These are phyloP conservation scores for Phlegmacium glaucopus DNA, from an alignment of 768 basidiomycete species.

Conservation along the genomic window DNA sequence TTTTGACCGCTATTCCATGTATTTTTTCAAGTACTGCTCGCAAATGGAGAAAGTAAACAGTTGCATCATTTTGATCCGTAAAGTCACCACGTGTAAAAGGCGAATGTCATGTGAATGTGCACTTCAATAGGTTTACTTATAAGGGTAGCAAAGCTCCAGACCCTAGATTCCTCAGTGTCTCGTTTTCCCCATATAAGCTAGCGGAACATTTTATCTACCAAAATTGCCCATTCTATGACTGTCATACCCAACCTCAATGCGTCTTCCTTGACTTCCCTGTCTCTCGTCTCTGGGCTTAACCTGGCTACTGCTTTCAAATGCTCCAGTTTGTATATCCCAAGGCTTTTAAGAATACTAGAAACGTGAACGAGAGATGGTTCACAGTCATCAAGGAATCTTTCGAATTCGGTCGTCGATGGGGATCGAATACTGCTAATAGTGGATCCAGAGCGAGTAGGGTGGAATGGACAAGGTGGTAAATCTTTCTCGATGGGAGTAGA, in stretches of 20 bases:
- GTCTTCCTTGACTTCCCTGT: conserved; percentile 67
- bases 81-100: too few species aligned
- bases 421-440: conserved; percentile 43
- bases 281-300: conserved; percentile 62
- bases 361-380: conserved; percentile 66
- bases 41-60: too few species aligned
- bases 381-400: conserved; percentile 56
- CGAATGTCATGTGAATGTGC: too few species aligned
- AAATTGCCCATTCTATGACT: conserved; percentile 75
- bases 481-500: conserved; percentile 24
- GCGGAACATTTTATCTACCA: conserved; percentile 55
- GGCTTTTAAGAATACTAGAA: conserved; percentile 46
- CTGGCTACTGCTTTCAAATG: conserved; percentile 62
- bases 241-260: conserved; percentile 67
- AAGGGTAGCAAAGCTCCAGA: too few species aligned
- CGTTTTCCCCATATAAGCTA: too few species aligned
- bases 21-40: too few species aligned
- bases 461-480: conserved; percentile 31
- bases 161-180: too few species aligned
- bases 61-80: too few species aligned
- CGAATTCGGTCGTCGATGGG: conserved; percentile 37
- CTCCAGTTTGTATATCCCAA: conserved; percentile 58
- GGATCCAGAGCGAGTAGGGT: conserved; percentile 36
- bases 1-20: too few species aligned
- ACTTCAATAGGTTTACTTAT: too few species aligned